Conservation (phyloP, 164 flowering plant species). For the Nymphaea thermarum region DNA sequence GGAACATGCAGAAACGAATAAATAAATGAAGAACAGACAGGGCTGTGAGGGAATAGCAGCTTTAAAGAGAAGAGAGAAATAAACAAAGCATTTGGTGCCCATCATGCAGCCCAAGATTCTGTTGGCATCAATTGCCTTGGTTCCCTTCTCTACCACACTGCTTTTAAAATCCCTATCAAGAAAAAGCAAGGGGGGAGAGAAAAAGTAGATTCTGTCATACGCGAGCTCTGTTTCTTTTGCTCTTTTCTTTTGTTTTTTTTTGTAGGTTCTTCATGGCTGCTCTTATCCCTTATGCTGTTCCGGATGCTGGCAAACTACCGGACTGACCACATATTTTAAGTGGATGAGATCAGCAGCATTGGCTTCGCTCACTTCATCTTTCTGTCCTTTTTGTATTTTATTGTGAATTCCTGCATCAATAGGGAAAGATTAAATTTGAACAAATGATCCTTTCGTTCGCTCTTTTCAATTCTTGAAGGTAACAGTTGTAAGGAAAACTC, state of each 20-base stretch:
- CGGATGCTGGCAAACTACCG: background rate
- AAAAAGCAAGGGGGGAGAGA: background rate
- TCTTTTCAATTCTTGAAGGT: background rate
- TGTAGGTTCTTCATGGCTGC: background rate
- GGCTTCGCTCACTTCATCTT: no score
- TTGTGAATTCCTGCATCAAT: no score
- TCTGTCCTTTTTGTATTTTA: no score
- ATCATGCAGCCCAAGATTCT: background rate
- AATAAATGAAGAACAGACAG: background rate
- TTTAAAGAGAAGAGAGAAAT: background rate
- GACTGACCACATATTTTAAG: no score
- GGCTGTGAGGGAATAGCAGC: background rate
- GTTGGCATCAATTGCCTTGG: background rate
- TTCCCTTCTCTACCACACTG: background rate
- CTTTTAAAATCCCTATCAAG: background rate
- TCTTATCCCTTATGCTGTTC: background rate
- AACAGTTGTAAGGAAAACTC: background rate
- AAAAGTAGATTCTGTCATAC: background rate
- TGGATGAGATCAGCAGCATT: no score
- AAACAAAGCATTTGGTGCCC: background rate
- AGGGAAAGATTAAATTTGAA: no score
- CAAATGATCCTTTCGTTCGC: background rate
- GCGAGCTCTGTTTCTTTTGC: background rate
- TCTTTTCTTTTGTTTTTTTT: background rate
- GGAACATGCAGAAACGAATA: background rate